Evolutionary conservation across 768 basidiomycete species (phyloP).

Genomic region (Mycena vulgaris): DNA sequence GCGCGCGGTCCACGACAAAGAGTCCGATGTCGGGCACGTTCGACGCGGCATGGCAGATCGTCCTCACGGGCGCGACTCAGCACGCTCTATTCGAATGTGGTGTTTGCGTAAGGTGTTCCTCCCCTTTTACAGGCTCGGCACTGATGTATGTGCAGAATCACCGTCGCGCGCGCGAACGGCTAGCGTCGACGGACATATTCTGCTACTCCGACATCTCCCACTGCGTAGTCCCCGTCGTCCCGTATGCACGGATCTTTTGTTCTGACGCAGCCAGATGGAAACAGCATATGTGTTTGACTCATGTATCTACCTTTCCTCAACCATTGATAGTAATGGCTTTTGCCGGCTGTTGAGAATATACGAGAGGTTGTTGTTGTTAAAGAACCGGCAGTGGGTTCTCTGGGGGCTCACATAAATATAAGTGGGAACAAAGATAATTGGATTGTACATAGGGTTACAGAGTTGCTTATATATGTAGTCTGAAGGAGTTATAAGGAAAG

Average conservation of each 20-base stretch:
- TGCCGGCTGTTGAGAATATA: no score
- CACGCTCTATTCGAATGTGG: slow-evolving; percentile 84
- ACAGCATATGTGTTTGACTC: slow-evolving; percentile 20
- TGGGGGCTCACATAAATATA: no score
- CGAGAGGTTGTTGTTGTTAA: no score
- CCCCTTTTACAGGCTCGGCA: not conserved
- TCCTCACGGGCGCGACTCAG: slow-evolving; percentile 84
- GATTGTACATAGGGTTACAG: no score
- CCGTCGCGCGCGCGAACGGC: slow-evolving; percentile 83
- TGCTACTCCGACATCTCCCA: slow-evolving; percentile 88
- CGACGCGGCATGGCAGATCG: slow-evolving; percentile 73
- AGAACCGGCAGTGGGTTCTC: no score
- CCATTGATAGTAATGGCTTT: slow-evolving; percentile 32
- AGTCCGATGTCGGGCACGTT: slow-evolving; percentile 80
- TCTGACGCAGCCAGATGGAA: slow-evolving; percentile 33
- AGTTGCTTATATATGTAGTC: no score
- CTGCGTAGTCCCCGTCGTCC: slow-evolving; percentile 87
- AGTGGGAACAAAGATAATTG: no score
- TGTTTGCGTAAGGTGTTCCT: slow-evolving; percentile 71
- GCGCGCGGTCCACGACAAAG: slow-evolving; percentile 88
- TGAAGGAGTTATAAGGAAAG: no score
- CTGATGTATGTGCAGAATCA: slow-evolving; percentile 65
- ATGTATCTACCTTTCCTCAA: slow-evolving; percentile 3
- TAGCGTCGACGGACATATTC: slow-evolving; percentile 77
- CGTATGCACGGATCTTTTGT: slow-evolving; percentile 64